These are phyloP conservation scores for Anisogramma anomala DNA, from an alignment of 2,329 filamentous ascomycete genomes.

Conservation along the genomic window DNA sequence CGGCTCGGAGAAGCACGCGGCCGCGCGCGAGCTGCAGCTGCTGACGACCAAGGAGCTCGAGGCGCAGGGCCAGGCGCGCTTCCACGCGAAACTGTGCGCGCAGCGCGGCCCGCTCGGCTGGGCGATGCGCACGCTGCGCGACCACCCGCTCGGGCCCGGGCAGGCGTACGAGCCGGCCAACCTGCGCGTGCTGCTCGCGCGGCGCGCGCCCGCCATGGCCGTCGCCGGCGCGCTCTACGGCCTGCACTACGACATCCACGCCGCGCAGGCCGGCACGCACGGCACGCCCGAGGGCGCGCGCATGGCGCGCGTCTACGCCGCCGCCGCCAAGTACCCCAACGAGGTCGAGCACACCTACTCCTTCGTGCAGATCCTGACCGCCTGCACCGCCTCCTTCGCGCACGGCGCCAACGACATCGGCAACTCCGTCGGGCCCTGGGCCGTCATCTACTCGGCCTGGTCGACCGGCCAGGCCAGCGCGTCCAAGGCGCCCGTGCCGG, in stretches of 20 bases:
- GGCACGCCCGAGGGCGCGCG: conserved; percentile 63
- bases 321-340: conserved; percentile 55
- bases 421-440: conserved; percentile 59
- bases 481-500: conserved; percentile 53
- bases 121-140: conserved; percentile 67
- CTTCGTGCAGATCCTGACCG: conserved; percentile 55
- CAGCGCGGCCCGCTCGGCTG: conserved; percentile 61
- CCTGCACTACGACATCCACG: conserved; percentile 71
- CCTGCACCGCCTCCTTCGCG: conserved; percentile 61
- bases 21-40: conserved; percentile 36
- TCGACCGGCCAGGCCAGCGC: conserved; percentile 47
- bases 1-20: conserved; percentile 37
- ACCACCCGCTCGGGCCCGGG: conserved; percentile 62
- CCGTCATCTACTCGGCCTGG: conserved; percentile 59
- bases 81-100: conserved; percentile 52
- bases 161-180: conserved; percentile 66
- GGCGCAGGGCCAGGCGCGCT: conserved; percentile 41
- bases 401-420: conserved; percentile 71
- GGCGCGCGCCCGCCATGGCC: conserved; percentile 58
- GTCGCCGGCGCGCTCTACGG: conserved; percentile 58
- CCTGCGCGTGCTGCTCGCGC: conserved; percentile 49
- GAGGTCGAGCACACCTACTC: conserved; percentile 60
- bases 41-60: conserved; percentile 51
- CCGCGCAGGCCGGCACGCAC: conserved; percentile 56
- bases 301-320: conserved; percentile 56